Conservation (phyloP, 31 red algal species). For the Asparagopsis taxiformis region DNA sequence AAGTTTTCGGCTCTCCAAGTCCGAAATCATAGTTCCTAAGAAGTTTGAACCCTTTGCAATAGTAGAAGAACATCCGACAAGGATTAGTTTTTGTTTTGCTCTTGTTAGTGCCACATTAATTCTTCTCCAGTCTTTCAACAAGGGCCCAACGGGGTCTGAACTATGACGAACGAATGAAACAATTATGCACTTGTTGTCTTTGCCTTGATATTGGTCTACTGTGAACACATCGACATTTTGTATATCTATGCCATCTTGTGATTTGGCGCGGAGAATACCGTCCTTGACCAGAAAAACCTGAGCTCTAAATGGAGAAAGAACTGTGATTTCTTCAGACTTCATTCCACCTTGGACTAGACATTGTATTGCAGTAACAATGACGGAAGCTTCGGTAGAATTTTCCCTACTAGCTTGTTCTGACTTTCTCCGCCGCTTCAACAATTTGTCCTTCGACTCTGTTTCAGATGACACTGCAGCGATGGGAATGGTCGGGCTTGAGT, state of each 20-base stretch:
- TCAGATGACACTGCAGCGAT: not conserved
- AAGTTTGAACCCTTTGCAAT: constrained; percentile 38
- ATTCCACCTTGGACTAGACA: constrained; percentile 36
- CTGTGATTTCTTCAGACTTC: constrained; percentile 30
- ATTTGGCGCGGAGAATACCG: not conserved
- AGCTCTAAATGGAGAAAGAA: constrained; percentile 83
- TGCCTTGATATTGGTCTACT: constrained; percentile 96
- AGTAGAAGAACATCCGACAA: constrained; percentile 75
- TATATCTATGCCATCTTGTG: not conserved
- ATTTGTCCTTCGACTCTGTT: not conserved
- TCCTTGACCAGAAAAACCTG: constrained; percentile 48
- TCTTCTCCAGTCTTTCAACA: constrained; percentile 89
- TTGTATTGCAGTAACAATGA: constrained; percentile 31
- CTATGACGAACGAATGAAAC: constrained; percentile 74
- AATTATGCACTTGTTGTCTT: constrained; percentile 76
- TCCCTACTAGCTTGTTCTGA: constrained; percentile 12
- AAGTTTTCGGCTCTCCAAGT: constrained; percentile 4
- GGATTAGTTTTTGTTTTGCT: constrained; percentile 84
- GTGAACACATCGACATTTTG: constrained; percentile 42
- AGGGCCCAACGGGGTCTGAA: constrained; percentile 39
- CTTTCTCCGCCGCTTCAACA: not conserved
- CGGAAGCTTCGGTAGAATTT: constrained; percentile 44
- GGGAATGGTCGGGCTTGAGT: not conserved
- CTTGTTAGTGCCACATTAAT: constrained; percentile 91
- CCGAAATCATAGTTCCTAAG: constrained; percentile 15